Conservation (phyloP, 495 filamentous ascomycete species). For the Cladorrhinum samala region DNA sequence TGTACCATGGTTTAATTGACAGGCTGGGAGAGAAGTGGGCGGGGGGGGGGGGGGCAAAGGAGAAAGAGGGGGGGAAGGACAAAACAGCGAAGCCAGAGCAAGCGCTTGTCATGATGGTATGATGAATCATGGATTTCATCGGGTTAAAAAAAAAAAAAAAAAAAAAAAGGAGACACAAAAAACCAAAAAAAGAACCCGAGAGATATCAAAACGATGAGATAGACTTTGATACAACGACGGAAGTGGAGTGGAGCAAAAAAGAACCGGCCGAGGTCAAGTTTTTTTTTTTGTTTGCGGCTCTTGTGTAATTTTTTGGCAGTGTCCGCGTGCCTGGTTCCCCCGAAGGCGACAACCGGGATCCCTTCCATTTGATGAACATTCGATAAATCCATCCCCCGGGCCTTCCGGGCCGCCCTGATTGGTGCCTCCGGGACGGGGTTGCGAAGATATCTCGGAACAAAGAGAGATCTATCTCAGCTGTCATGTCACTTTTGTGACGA, state of each 20-base stretch:
- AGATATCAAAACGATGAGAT: constrained; percentile 3
- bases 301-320: constrained; percentile 11
- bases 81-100: too few relatives aligned
- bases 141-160: not conserved
- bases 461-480: constrained; percentile 1
- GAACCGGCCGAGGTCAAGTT: too few relatives aligned
- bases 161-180: not conserved
- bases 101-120: too few relatives aligned
- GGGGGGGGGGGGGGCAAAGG: not conserved
- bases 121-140: too few relatives aligned
- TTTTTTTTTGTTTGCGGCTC: constrained; percentile 18
- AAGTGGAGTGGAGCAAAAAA: constrained; percentile 15
- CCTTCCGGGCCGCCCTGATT: constrained; percentile 15
- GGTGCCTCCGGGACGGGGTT: constrained; percentile 6
- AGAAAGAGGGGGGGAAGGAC: too few relatives aligned
- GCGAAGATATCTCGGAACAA: constrained; percentile 24
- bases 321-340: too few relatives aligned
- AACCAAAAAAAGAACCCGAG: not conserved
- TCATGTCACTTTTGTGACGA: not conserved
- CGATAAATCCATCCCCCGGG: not conserved
- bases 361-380: constrained; percentile 17
- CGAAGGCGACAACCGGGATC: too few relatives aligned
- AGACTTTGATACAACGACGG: constrained; percentile 18
- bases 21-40: not conserved
- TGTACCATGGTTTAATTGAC: not conserved